Evolutionary conservation across 2,329 filamentous ascomycete species (phyloP), one percentile per base, ranked within the genome.

Genomic region (Stromatinia cepivora): DNA sequence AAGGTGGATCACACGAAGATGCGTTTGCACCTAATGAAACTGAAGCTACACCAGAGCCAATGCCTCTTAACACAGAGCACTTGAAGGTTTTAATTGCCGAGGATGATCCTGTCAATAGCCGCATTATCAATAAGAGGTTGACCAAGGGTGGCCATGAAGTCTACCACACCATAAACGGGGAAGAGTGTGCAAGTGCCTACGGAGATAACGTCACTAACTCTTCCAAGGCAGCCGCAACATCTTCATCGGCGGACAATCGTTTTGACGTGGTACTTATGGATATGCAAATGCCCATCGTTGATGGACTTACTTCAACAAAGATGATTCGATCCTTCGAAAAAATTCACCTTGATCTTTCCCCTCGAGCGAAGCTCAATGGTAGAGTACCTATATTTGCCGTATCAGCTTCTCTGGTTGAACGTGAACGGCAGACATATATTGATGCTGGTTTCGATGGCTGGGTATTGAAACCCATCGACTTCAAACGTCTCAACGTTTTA

Each of bases 251-350:
- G 13, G 25, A n/a, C 15, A 63, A 79, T 36, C 80, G 81, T 31
- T 95, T 92, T 76, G 92, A 97, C 78, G 89, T 93, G 7, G 84
- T 97, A 61, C 83, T 97, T 72, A 97, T 97, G 93, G 93, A 97
- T 77, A 93, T 97, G 86, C 92, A 97, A 84, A 97, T 97, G 93
- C 93, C 93, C 25, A 95, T 97, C 45, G 91, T 96, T 6, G 92
- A 97, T 76, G 93, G 93, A 20, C 84, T 94, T 36, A 88, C 86
- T 4, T 93, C 92, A 22, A 91, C 93, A 0, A 93, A 92, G 79
- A 90, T 93, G 85, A 97, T 97, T 71, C 85, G 93, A 36, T 88
- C 87, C 0, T 88, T 85, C 66, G 93, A 96, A 77, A 85, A 86
- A 69, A 81, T 81, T 0, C 81, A 81, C 79, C 76, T 75, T 9